Conservation (phyloP, 1,284 basidiomycete species). For the Peniophora sp. region DNA sequence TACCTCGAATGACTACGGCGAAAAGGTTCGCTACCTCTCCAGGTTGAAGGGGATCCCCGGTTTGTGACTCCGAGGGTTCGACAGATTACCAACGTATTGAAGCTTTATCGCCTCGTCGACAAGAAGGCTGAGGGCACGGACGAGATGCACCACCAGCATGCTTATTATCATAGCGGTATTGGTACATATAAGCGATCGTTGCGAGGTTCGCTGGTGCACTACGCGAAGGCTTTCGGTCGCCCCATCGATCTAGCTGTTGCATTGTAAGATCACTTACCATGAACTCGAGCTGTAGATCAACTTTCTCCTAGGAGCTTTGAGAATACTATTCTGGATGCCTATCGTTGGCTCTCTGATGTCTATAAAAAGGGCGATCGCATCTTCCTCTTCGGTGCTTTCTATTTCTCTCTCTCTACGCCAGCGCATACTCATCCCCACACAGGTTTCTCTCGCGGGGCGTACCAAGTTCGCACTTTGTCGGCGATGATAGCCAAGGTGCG, state of each 20-base stretch:
- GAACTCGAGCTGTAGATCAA: background rate
- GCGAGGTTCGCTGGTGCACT: slow-evolving; percentile 14
- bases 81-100: slow-evolving; percentile 7
- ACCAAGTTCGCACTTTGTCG: slow-evolving; percentile 5
- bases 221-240: slow-evolving; percentile 11
- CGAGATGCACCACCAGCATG: slow-evolving; percentile 16
- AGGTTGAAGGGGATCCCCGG: background rate
- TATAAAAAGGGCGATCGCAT: slow-evolving; percentile 32
- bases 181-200: slow-evolving; percentile 23
- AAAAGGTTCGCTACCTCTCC: slow-evolving; percentile 16
- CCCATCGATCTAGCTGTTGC: slow-evolving; percentile 20
- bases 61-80: background rate
- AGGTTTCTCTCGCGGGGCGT: slow-evolving; percentile 8
- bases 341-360: slow-evolving; percentile 30
- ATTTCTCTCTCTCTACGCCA: background rate
- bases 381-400: slow-evolving; percentile 30
- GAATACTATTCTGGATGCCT: slow-evolving; percentile 24
- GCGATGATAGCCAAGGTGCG: slow-evolving; percentile 4
- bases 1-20: slow-evolving; percentile 26
- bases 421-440: background rate
- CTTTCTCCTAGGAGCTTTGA: slow-evolving; percentile 12
- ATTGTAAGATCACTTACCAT: slow-evolving; percentile 12
- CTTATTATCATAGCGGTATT: slow-evolving; percentile 28
- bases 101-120: slow-evolving; percentile 10
- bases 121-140: background rate